Percentiles rank a stretch among this genome's conserved stretches.
Conservation (phyloP, 371 early-diverging fungal species). For the Coemansia sp. region DNA sequence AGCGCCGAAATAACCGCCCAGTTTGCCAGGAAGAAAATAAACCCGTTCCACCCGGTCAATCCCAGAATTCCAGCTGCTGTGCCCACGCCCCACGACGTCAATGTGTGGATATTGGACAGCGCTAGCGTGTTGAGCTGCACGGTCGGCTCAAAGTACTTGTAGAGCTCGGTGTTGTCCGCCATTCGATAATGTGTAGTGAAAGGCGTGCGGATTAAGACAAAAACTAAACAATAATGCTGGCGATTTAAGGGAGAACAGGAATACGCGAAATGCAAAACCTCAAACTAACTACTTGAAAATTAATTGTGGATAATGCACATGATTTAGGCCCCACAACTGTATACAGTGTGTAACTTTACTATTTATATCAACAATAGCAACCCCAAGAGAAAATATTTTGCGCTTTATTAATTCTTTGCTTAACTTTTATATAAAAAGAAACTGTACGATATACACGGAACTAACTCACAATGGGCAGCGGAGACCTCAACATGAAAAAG, state of each 20-base stretch:
- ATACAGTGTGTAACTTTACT: not conserved
- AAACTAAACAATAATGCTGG: not conserved
- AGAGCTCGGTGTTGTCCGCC: constrained; percentile 40
- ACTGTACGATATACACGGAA: not conserved
- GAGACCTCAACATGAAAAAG: constrained; percentile 81
- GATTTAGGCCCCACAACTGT: not conserved
- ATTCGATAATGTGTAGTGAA: constrained; percentile 6
- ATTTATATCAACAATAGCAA: not conserved
- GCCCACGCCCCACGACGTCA: constrained; percentile 50
- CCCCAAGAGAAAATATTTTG: not conserved
- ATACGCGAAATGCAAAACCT: not conserved
- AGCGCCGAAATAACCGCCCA: constrained; percentile 41
- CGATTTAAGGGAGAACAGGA: not conserved
- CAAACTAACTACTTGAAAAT: not conserved
- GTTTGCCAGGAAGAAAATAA: constrained; percentile 44
- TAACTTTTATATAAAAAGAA: too few relatives aligned
- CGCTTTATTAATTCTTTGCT: too few relatives aligned
- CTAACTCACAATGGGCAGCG: constrained; percentile 39
- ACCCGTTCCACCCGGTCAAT: constrained; percentile 49
- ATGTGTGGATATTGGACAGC: constrained; percentile 49
- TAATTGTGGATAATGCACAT: not conserved
- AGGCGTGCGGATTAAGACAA: not conserved
- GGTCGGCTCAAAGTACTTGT: constrained; percentile 50
- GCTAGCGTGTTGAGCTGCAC: constrained; percentile 46
- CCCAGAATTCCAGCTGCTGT: constrained; percentile 51